These are phyloP conservation scores for Argentina anserina DNA, from an alignment of 306 rosid genomes.

Conservation along the genomic window DNA sequence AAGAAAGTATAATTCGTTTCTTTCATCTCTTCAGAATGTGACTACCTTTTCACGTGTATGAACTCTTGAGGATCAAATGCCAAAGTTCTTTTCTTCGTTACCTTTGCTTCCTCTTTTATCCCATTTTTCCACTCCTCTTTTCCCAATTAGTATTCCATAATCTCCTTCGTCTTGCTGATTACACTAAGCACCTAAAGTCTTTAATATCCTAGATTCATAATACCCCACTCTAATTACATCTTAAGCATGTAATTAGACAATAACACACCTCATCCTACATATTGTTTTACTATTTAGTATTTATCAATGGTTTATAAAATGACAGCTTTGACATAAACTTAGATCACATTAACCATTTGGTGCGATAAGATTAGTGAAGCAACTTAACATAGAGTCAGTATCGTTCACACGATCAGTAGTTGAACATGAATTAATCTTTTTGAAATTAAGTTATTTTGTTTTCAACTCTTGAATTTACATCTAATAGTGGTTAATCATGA, in stretches of 20 bases:
- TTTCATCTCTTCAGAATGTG: slow-evolving; percentile 11
- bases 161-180: not conserved
- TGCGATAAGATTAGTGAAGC: too few relatives aligned
- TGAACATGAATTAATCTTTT: too few relatives aligned
- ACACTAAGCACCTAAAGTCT: not conserved
- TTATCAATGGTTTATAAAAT: too few relatives aligned
- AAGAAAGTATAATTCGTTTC: slow-evolving; percentile 19
- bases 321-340: too few relatives aligned
- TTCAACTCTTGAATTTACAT: too few relatives aligned
- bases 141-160: not conserved
- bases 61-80: not conserved
- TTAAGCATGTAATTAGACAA: not conserved
- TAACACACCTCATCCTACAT: too few relatives aligned
- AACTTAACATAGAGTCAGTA: too few relatives aligned
- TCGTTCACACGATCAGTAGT: too few relatives aligned
- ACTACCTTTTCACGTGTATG: slow-evolving; percentile 12
- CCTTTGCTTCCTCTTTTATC: slow-evolving; percentile 24
- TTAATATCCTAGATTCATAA: not conserved
- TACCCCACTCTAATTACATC: not conserved
- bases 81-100: slow-evolving; percentile 14
- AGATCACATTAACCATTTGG: too few relatives aligned
- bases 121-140: not conserved
- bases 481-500: too few relatives aligned
- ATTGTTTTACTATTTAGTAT: too few relatives aligned
- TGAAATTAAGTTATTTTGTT: too few relatives aligned